These are phyloP conservation scores for Kwoniella europaea DNA, from an alignment of 768 basidiomycete genomes.

Conservation along the genomic window DNA sequence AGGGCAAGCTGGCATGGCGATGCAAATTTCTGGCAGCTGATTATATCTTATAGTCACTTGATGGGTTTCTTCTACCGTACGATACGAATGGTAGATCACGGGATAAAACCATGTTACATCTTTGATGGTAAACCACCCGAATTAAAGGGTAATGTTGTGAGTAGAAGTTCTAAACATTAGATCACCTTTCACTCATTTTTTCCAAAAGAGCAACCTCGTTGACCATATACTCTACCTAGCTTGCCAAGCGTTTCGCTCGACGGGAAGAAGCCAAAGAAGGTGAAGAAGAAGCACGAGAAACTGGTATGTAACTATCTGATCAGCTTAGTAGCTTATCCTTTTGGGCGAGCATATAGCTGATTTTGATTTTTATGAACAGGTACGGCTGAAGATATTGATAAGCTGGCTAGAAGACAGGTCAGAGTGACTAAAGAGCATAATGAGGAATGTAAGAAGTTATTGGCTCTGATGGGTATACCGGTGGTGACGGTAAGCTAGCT, in stretches of 20 bases:
- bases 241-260: slow-evolving; percentile 92
- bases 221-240: slow-evolving; percentile 61
- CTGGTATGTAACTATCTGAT: slow-evolving; percentile 62
- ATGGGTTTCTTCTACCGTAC: slow-evolving; percentile 99
- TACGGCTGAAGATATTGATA: slow-evolving; percentile 89
- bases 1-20: background rate
- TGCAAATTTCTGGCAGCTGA: background rate
- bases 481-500: slow-evolving; percentile 76
- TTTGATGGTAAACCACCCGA: slow-evolving; percentile 99
- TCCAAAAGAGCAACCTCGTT: background rate
- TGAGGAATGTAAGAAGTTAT: slow-evolving; percentile 85
- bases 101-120: slow-evolving; percentile 96
- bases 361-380: slow-evolving; percentile 58
- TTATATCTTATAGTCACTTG: slow-evolving; percentile 68
- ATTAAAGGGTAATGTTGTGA: slow-evolving; percentile 91
- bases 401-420: slow-evolving; percentile 85
- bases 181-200: no score
- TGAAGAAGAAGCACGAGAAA: slow-evolving; percentile 95
- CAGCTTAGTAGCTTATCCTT: background rate
- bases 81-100: slow-evolving; percentile 96
- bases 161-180: slow-evolving; percentile 56
- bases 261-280: slow-evolving; percentile 93
- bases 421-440: slow-evolving; percentile 96
- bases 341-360: background rate
- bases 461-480: slow-evolving; percentile 95